Conservation (phyloP, 179 eudicot species). For the Vitellaria paradoxa region DNA sequence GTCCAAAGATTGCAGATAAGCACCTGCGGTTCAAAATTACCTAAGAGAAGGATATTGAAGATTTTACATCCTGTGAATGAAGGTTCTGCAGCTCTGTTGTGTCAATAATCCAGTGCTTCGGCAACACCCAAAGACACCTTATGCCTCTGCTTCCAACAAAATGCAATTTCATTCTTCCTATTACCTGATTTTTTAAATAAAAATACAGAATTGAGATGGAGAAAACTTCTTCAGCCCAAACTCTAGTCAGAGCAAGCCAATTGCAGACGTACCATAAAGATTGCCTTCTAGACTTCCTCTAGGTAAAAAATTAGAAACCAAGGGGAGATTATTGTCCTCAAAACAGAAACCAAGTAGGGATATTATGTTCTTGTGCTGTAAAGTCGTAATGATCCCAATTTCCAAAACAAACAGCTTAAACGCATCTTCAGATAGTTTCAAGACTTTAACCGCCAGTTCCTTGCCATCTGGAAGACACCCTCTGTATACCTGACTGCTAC, state of each 20-base stretch:
- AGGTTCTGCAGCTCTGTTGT: not conserved
- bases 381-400: conserved; percentile 5
- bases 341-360: conserved; percentile 9
- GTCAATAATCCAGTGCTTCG: conserved; percentile 9
- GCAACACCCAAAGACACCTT: conserved; percentile 17
- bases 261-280: not conserved
- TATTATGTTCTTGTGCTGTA: conserved; percentile 13
- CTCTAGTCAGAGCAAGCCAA: too few relatives aligned
- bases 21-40: conserved; percentile 14
- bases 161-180: not conserved
- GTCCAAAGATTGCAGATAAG: not conserved
- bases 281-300: conserved; percentile 15
- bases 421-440: conserved; percentile 13
- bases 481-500: conserved; percentile 15
- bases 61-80: conserved; percentile 4
- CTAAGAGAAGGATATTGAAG: conserved; percentile 8
- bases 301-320: conserved; percentile 15
- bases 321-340: not conserved
- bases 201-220: not conserved
- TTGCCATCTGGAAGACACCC: conserved; percentile 17
- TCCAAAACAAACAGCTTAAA: conserved; percentile 7
- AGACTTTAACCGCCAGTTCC: conserved; percentile 13
- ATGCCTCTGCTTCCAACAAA: conserved; percentile 11
- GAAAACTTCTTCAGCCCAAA: not conserved
- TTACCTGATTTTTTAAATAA: not conserved